Evolutionary conservation across 805 yeast genomes (phyloP), one percentile per base, ranked within the genome.

Genomic region (Hanseniaspora nectarophila): DNA sequence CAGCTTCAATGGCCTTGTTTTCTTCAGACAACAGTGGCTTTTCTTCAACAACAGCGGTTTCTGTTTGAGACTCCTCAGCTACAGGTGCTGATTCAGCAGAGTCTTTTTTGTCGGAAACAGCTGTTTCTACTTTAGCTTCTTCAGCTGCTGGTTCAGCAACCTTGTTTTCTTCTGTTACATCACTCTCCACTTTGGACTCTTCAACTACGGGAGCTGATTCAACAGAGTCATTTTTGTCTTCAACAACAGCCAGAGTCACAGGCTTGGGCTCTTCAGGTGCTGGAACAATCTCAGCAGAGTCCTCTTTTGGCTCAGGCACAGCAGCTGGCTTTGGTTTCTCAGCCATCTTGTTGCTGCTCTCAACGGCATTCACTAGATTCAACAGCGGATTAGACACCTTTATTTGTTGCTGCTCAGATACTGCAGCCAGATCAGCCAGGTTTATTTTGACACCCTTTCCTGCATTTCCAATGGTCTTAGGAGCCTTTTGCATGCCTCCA

Each of bases 21-120:
- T 56, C 67, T 68, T 32, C 71, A 68, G 46, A 66, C 58, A 54
- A 63, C 65, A 29, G 69, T 69, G 51, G 70, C 72, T 56, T 70
- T 21, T 68, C 70, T 12, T 66, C 59, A 28, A 69, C 66, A 45
- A 67, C 63, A 9, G 61, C 60, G 3, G 63, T 23, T 24, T 26
- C 16, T 43, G 46, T 32, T 9, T 43, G 28, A 7, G 31, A 48
- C 26, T 45, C 46, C 7, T 24, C 29, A 13, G 43, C n/a, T 7
- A 15, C n/a, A 20, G 42, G 42, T 16, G 12, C 39, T 34, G 16
- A 33, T 26, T 46, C 55, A 21, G 28, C 8, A 26, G 8, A n/a
- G n/a, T n/a, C n/a, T n/a, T n/a, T n/a, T n/a, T n/a, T n/a, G n/a
- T n/a, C n/a, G n/a, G n/a, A n/a, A n/a, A n/a, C n/a, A 26, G 8